Percentiles rank a stretch among this genome's conserved stretches.
Evolutionary conservation across 2,329 filamentous ascomycete genomes (phyloP).

Genomic region (Aureobasidium leucospermi): DNA sequence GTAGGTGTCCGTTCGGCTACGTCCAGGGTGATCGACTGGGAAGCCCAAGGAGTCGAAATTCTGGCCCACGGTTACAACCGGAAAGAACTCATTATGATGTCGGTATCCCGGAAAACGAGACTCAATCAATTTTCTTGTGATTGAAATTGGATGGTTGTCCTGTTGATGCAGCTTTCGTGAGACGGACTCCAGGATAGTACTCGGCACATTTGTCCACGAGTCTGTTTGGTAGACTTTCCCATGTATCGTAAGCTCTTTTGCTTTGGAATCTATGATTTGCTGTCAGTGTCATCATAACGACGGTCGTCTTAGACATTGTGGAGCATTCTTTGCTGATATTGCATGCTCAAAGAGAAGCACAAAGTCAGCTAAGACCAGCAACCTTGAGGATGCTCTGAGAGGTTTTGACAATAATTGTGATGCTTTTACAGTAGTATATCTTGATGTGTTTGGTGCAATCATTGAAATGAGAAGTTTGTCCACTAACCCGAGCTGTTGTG

Average conservation of each 20-base stretch:
- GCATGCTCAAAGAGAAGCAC: no score
- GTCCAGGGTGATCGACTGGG: slow-evolving; percentile 76
- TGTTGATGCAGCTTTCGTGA: slow-evolving; percentile 81
- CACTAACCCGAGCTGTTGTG: slow-evolving; percentile 12
- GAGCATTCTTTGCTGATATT: no score
- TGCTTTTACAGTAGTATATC: no score
- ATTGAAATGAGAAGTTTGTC: not conserved
- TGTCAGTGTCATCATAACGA: not conserved
- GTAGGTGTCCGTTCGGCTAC: slow-evolving; percentile 85
- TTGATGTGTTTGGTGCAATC: no score
- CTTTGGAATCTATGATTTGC: not conserved
- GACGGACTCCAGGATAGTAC: slow-evolving; percentile 66
- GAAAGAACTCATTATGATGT: slow-evolving; percentile 70
- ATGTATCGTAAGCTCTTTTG: slow-evolving; percentile 44
- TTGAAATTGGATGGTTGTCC: slow-evolving; percentile 78
- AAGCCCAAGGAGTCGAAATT: slow-evolving; percentile 99
- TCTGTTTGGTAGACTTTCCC: slow-evolving; percentile 61
- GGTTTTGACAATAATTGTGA: no score
- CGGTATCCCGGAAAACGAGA: slow-evolving; percentile 74
- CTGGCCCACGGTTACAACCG: slow-evolving; percentile 74
- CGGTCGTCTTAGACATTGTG: not conserved
- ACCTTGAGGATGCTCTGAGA: no score
- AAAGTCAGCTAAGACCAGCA: no score
- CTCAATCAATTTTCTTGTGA: slow-evolving; percentile 88
- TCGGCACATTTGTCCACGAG: slow-evolving; percentile 76